Evolutionary conservation across 1,284 basidiomycete species (phyloP).

Genomic region (Phaffia rhodozyma): DNA sequence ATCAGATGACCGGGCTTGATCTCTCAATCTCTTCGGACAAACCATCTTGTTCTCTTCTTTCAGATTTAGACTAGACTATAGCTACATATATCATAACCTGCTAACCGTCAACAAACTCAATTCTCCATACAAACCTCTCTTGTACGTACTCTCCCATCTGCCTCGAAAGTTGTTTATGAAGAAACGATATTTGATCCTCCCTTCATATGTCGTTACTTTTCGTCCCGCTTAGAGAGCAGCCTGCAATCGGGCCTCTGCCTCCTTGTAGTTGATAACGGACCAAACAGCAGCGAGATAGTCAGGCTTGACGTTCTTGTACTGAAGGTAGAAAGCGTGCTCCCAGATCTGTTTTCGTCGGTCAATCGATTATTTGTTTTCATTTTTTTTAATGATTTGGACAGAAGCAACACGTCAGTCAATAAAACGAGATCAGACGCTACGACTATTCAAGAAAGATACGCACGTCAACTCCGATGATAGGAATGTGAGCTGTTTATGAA

Average conservation of each 20-base stretch:
- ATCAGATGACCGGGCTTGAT: too few relatives aligned
- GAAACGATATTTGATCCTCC: too few relatives aligned
- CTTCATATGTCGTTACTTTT: too few relatives aligned
- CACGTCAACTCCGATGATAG: constrained; percentile 91
- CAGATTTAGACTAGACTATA: too few relatives aligned
- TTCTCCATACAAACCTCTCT: too few relatives aligned
- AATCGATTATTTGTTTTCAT: constrained; percentile 19
- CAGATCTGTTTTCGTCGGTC: constrained; percentile 24
- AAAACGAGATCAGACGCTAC: constrained; percentile 16
- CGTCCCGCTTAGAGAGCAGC: not conserved
- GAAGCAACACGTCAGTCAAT: constrained; percentile 43
- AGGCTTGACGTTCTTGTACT: constrained; percentile 79
- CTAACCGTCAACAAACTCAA: too few relatives aligned
- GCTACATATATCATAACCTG: too few relatives aligned
- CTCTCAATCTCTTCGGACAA: too few relatives aligned
- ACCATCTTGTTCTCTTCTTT: too few relatives aligned
- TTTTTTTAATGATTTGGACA: not conserved
- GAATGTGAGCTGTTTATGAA: constrained; percentile 51
- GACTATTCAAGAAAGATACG: constrained; percentile 45
- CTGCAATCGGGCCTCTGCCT: constrained; percentile 11
- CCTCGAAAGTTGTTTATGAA: too few relatives aligned
- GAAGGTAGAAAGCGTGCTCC: constrained; percentile 49
- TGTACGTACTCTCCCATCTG: too few relatives aligned
- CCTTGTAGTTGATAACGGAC: constrained; percentile 69
- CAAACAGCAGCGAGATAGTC: constrained; percentile 87